These are phyloP conservation scores for Sugiyamaella floridensis DNA, from an alignment of 805 yeast genomes.

Conservation along the genomic window DNA sequence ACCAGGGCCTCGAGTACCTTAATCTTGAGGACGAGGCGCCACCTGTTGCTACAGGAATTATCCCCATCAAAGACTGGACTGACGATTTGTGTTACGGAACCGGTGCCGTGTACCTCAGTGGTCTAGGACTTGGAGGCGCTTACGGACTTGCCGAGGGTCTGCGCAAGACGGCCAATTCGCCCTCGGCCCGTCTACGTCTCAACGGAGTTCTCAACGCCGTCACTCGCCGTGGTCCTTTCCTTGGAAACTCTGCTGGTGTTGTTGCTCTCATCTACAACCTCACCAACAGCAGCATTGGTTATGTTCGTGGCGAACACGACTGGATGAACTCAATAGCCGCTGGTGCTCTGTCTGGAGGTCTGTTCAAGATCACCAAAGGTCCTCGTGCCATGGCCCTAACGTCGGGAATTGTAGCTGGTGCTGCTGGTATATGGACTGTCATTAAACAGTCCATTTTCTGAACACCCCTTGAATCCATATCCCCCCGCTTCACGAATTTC, in stretches of 20 bases:
- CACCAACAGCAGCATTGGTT: slow-evolving; percentile 71
- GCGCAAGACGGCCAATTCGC: slow-evolving; percentile 62
- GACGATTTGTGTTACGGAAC: slow-evolving; percentile 98
- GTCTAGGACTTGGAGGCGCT: slow-evolving; percentile 83
- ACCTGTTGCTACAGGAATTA: slow-evolving; percentile 82
- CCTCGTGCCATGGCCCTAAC: slow-evolving; percentile 81
- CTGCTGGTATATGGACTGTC: slow-evolving; percentile 91
- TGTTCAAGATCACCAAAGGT: slow-evolving; percentile 83
- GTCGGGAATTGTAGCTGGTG: slow-evolving; percentile 77
- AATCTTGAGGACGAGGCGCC: slow-evolving; percentile 83
- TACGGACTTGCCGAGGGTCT: slow-evolving; percentile 86
- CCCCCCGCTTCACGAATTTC: neutral
- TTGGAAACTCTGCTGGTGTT: slow-evolving; percentile 94
- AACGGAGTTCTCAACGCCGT: slow-evolving; percentile 87
- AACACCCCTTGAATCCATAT: neutral
- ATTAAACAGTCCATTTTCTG: slow-evolving; percentile 40
- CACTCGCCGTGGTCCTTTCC: slow-evolving; percentile 91
- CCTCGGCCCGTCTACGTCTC: slow-evolving; percentile 73
- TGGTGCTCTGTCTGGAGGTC: slow-evolving; percentile 88
- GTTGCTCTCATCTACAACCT: slow-evolving; percentile 84
- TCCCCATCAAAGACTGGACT: slow-evolving; percentile 96
- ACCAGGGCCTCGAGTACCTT: slow-evolving; percentile 69
- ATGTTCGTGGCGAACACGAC: slow-evolving; percentile 83
- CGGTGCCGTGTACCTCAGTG: slow-evolving; percentile 80
- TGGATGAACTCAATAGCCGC: slow-evolving; percentile 74